phyloP scores from a whole-genome alignment of 1,284 basidiomycete genomes.

The Malassezia vespertilionis region DNA sequence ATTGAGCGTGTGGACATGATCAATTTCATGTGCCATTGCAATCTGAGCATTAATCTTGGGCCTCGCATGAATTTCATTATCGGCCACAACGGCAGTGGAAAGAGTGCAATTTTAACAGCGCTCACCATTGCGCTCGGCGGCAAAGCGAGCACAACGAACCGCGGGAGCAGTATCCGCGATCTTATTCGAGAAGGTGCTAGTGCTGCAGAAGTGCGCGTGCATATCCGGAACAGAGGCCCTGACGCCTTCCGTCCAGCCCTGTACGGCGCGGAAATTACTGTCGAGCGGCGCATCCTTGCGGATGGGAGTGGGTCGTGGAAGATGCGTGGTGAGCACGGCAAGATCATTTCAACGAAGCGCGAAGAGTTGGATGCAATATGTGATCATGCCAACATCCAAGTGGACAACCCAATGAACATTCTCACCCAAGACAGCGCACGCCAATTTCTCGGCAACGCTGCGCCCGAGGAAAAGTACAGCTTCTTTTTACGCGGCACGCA shows the following conservation, averaged over 20 bases:
- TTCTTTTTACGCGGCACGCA: conserved; percentile 92
- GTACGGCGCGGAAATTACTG: conserved; percentile 72
- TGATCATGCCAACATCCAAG: conserved; percentile 89
- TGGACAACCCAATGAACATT: conserved; percentile 93
- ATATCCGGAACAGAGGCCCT: conserved; percentile 73
- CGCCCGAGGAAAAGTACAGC: conserved; percentile 71
- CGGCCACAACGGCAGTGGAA: conserved; percentile 62
- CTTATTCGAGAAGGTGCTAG: conserved; percentile 80
- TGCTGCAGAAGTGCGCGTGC: conserved; percentile 65
- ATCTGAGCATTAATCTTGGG: conserved; percentile 63
- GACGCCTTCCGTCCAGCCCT: conserved; percentile 74
- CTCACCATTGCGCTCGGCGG: conserved; percentile 88
- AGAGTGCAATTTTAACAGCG: conserved; percentile 86
- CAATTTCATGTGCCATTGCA: conserved; percentile 94
- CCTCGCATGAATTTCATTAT: conserved; percentile 94
- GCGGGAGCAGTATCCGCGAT: conserved; percentile 72
- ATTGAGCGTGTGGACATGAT: conserved; percentile 74
- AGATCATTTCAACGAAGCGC: conserved; percentile 64
- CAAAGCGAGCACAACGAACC: conserved; percentile 67
- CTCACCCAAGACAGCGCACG: conserved; percentile 54
- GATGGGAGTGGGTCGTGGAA: conserved; percentile 70
- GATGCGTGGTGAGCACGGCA: conserved; percentile 61
- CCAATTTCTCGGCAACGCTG: conserved; percentile 75
- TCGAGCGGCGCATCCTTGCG: conserved; percentile 69
- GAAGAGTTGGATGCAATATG: conserved; percentile 78